phyloP scores from a whole-genome alignment of 2,329 filamentous ascomycete genomes.

The Pseudogymnoascus sp. region DNA sequence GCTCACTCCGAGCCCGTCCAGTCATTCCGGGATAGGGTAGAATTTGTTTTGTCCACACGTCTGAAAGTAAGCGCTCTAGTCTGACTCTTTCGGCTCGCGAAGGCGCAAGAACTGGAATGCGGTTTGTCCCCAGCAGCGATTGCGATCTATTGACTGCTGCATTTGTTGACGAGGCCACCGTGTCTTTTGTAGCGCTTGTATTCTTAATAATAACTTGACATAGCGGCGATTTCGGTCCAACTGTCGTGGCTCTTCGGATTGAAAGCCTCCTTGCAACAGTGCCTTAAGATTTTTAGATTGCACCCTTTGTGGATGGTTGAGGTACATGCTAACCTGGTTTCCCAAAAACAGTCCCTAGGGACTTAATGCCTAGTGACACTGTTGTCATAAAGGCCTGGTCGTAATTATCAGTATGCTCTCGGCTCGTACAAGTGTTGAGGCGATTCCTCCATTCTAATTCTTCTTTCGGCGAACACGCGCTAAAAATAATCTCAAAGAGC shows the following conservation, averaged over 20 bases:
- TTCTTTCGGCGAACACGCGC: slow-evolving; percentile 73
- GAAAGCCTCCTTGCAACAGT: slow-evolving; percentile 61
- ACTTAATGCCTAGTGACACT: slow-evolving; percentile 61
- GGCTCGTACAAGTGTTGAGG: slow-evolving; percentile 45
- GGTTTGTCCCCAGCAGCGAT: slow-evolving; percentile 62
- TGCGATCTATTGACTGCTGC: slow-evolving; percentile 65
- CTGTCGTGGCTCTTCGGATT: slow-evolving; percentile 67
- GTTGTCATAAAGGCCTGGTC: slow-evolving; percentile 48
- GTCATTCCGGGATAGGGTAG: slow-evolving; percentile 79
- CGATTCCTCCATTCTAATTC: slow-evolving; percentile 69
- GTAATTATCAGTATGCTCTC: slow-evolving; percentile 39
- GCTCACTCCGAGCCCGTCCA: slow-evolving; percentile 53
- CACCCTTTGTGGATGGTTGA: background rate
- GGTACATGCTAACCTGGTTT: slow-evolving; percentile 46
- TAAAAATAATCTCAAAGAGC: slow-evolving; percentile 77
- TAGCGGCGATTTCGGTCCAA: slow-evolving; percentile 57
- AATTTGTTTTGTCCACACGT: slow-evolving; percentile 75
- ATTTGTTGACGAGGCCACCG: slow-evolving; percentile 36
- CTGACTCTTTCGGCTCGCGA: slow-evolving; percentile 66
- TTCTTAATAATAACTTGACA: slow-evolving; percentile 82
- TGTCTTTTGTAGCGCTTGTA: slow-evolving; percentile 59
- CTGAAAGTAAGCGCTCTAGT: slow-evolving; percentile 62
- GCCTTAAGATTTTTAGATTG: slow-evolving; percentile 32
- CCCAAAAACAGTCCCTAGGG: slow-evolving; percentile 66
- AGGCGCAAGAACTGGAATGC: slow-evolving; percentile 63